These are phyloP conservation scores for Erodium texanum DNA, from an alignment of 441 rosid species.

Conservation along the genomic window DNA sequence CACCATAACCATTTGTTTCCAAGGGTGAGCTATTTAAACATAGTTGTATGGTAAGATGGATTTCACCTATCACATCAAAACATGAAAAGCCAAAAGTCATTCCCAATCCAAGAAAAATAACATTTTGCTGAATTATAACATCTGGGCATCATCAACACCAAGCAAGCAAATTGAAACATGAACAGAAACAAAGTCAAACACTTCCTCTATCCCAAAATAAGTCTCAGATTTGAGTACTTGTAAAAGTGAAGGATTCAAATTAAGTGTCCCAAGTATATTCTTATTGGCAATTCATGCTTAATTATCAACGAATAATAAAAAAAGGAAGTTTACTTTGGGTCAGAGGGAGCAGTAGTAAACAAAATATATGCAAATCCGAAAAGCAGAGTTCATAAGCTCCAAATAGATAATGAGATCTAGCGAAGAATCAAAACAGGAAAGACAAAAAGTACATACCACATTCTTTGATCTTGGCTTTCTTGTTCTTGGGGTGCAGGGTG, in stretches of 20 bases:
- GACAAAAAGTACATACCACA: slow-evolving; percentile 43
- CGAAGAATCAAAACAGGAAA: neutral
- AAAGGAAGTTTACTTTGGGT: neutral
- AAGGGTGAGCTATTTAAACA: slow-evolving; percentile 40
- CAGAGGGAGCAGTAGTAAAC: neutral
- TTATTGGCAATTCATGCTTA: neutral
- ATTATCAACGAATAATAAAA: too few species aligned
- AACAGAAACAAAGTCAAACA: neutral
- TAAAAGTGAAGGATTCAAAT: too few species aligned
- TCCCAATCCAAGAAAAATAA: neutral
- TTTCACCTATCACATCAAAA: slow-evolving; percentile 49
- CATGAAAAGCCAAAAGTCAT: slow-evolving; percentile 1
- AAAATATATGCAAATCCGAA: neutral
- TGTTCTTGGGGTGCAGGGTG: slow-evolving; percentile 61
- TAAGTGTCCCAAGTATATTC: neutral
- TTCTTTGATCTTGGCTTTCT: slow-evolving; percentile 63
- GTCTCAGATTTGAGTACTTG: neutral
- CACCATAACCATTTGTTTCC: slow-evolving; percentile 29
- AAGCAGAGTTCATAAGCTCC: too few species aligned
- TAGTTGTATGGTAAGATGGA: slow-evolving; percentile 55
- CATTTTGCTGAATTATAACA: neutral
- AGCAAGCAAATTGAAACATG: neutral
- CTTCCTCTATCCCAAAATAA: neutral
- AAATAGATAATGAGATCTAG: neutral
- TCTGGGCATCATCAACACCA: neutral